Conservation (phyloP, 495 filamentous ascomycete species). For the Aspergillus cavernicola region DNA sequence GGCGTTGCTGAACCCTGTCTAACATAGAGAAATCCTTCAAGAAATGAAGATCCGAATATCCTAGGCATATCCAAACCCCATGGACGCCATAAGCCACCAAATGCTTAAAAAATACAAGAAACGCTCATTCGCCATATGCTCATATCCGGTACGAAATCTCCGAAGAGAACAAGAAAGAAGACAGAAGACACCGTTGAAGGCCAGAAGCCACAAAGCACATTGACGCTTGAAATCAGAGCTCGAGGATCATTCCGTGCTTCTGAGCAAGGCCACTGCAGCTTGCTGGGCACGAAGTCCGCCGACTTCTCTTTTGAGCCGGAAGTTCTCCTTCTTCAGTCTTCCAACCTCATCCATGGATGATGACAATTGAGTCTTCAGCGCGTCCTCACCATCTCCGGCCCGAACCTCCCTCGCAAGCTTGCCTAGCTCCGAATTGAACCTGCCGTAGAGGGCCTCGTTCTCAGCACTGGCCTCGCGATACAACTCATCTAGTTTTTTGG, state of each 20-base stretch:
- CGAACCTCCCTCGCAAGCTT: slow-evolving; percentile 76
- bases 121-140: slow-evolving; percentile 18
- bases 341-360: slow-evolving; percentile 65
- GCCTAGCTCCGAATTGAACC: slow-evolving; percentile 84
- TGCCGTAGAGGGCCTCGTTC: slow-evolving; percentile 91
- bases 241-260: slow-evolving; percentile 25
- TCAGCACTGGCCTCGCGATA: slow-evolving; percentile 87
- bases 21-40: no score
- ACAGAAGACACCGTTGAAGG: slow-evolving; percentile 7
- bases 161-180: slow-evolving; percentile 14
- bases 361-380: slow-evolving; percentile 62
- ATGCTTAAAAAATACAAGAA: slow-evolving; percentile 6
- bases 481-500: slow-evolving; percentile 79
- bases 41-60: background rate
- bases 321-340: slow-evolving; percentile 76
- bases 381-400: slow-evolving; percentile 68
- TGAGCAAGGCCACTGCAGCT: slow-evolving; percentile 37
- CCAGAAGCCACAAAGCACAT: background rate
- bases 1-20: no score
- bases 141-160: slow-evolving; percentile 19
- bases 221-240: no score
- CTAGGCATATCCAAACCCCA: slow-evolving; percentile 7
- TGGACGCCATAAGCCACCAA: slow-evolving; percentile 8
- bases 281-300: slow-evolving; percentile 45
- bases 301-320: slow-evolving; percentile 57